A percentile compares a stretch with the other conserved stretches of the same genome.
Conservation (phyloP, 129 eudicot species). For the Lactuca sativa region DNA sequence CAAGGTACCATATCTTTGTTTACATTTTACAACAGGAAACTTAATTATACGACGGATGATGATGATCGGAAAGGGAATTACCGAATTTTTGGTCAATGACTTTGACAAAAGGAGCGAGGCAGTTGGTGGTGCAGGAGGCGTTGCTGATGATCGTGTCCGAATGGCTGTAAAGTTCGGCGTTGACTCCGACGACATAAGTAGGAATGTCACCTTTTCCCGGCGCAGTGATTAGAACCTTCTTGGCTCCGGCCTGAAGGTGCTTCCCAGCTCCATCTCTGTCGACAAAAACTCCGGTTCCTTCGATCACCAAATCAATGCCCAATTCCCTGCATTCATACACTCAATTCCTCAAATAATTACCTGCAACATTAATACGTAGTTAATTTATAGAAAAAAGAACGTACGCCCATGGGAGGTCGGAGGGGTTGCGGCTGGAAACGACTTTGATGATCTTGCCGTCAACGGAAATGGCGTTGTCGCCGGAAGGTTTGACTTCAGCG, state of each 20-base stretch:
- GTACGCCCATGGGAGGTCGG: slow-evolving; percentile 81
- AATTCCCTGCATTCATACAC: slow-evolving; percentile 48
- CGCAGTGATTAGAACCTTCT: slow-evolving; percentile 97
- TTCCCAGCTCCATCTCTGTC: slow-evolving; percentile 99
- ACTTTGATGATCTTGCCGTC: slow-evolving; percentile 92
- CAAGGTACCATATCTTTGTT: background rate
- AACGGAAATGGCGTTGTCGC: slow-evolving; percentile 67
- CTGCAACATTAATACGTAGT: slow-evolving; percentile 38
- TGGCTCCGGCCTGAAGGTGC: slow-evolving; percentile 89
- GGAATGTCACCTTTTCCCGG: slow-evolving; percentile 99
- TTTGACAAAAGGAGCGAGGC: slow-evolving; percentile 98
- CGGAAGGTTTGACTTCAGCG: slow-evolving; percentile 83
- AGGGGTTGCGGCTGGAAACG: slow-evolving; percentile 83
- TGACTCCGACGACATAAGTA: slow-evolving; percentile 94
- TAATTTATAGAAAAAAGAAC: background rate
- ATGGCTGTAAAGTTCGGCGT: slow-evolving; percentile 65
- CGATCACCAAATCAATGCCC: slow-evolving; percentile 84
- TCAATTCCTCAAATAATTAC: slow-evolving; percentile 16
- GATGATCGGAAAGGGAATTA: slow-evolving; percentile 17
- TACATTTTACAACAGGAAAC: background rate
- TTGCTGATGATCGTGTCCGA: slow-evolving; percentile 84
- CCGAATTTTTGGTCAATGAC: slow-evolving; percentile 93
- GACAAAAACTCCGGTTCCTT: slow-evolving; percentile 94
- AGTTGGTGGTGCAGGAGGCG: slow-evolving; percentile 99
- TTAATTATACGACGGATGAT: background rate